Conservation (phyloP, 208 protist species). For the Tetramitus jugosus region DNA sequence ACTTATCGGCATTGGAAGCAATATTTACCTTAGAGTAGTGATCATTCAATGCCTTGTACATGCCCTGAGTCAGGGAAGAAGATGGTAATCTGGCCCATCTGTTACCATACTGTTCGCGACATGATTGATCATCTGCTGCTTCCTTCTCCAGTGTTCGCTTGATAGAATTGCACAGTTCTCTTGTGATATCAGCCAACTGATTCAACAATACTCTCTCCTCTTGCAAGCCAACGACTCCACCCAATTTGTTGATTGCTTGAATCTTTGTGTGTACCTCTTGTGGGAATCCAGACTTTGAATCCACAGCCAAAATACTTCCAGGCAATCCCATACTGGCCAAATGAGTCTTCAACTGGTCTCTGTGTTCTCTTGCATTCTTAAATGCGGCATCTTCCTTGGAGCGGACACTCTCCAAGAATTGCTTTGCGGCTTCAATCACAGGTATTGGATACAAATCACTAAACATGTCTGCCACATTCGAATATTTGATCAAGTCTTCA, state of each 20-base stretch:
- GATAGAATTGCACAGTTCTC: not conserved
- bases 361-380: not conserved
- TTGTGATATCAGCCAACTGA: not conserved
- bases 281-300: not conserved
- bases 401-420: not conserved
- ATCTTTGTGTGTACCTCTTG: constrained; percentile 8
- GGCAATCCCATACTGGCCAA: not conserved
- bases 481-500: not conserved
- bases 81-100: constrained; percentile 1
- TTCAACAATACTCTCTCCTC: not conserved
- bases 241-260: not conserved
- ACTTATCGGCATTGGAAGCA: not conserved
- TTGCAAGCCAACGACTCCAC: not conserved
- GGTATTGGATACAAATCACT: not conserved
- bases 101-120: not conserved
- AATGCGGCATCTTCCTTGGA: not conserved
- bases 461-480: not conserved
- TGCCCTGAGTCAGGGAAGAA: not conserved
- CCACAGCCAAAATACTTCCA: not conserved
- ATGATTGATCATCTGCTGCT: constrained; percentile 11
- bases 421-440: constrained; percentile 6
- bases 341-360: not conserved
- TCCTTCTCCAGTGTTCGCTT: not conserved
- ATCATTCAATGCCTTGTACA: not conserved
- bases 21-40: not conserved